phyloP scores from a whole-genome alignment of 2,329 filamentous ascomycete species.

The Hortaea werneckii region DNA sequence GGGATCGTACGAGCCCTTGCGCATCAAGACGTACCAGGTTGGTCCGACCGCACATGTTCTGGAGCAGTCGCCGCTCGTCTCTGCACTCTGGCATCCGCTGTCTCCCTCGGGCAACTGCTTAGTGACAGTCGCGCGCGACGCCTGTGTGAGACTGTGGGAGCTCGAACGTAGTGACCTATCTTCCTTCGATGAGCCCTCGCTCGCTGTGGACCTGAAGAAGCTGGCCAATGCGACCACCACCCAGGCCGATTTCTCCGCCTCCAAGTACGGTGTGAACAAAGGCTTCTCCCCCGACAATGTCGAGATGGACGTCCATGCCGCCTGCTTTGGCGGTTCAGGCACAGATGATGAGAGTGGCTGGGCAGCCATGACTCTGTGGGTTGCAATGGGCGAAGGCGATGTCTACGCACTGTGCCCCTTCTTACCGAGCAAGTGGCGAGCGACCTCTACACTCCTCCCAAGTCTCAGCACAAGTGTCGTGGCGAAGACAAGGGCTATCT shows the following conservation, averaged over 20 bases:
- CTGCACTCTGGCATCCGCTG: conserved; percentile 84
- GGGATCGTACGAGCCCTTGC: conserved; percentile 57
- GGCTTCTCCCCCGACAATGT: conserved; percentile 81
- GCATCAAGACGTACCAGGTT: conserved; percentile 80
- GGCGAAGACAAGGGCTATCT: conserved; percentile 48
- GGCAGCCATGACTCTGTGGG: conserved; percentile 93
- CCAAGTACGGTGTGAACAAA: conserved; percentile 61
- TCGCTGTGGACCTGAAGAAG: conserved; percentile 82
- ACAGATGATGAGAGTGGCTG: conserved; percentile 55
- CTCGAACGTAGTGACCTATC: conserved; percentile 72
- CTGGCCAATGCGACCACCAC: conserved; percentile 72
- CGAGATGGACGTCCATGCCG: conserved; percentile 88
- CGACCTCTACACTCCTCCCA: conserved; percentile 59
- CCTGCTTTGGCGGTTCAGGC: conserved; percentile 70
- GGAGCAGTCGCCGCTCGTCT: conserved; percentile 68
- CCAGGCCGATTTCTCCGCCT: conserved; percentile 74
- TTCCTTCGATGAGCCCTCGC: conserved; percentile 73
- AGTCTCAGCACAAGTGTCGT: conserved; percentile 76
- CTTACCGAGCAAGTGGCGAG: conserved; percentile 76
- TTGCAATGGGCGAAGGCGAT: conserved; percentile 90
- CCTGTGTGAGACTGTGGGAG: conserved; percentile 84
- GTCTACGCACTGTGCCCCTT: conserved; percentile 89
- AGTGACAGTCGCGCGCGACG: conserved; percentile 80
- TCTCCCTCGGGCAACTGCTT: conserved; percentile 72
- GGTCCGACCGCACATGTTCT: conserved; percentile 87